Conservation (phyloP, 106 monocot genomes). For the Iris macrosiphon region DNA sequence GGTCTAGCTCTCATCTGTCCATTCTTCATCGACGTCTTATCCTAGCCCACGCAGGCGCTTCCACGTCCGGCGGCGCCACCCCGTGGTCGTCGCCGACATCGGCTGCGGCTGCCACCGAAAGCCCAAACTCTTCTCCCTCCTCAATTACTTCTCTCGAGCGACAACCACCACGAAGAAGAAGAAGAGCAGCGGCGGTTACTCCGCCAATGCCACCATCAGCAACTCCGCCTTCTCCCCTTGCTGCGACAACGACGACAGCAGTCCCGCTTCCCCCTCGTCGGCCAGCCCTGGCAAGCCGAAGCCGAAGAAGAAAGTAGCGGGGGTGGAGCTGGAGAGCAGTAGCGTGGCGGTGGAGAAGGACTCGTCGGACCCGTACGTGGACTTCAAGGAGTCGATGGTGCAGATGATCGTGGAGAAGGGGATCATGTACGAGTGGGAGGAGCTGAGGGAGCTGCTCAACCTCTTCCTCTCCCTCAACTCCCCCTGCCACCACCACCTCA, state of each 20-base stretch:
- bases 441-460: slow-evolving; percentile 42
- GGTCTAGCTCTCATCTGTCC: too few relatives aligned
- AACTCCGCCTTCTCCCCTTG: slow-evolving; percentile 7
- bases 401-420: slow-evolving; percentile 70
- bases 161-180: slow-evolving; percentile 3
- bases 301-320: slow-evolving; percentile 7
- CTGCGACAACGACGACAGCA: slow-evolving; percentile 9
- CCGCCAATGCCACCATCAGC: slow-evolving; percentile 19
- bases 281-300: neutral
- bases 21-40: too few relatives aligned
- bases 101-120: slow-evolving; percentile 61
- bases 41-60: slow-evolving; percentile 23
- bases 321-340: neutral
- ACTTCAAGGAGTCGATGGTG: slow-evolving; percentile 57
- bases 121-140: slow-evolving; percentile 35
- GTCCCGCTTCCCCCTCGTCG: slow-evolving; percentile 9
- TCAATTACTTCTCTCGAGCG: slow-evolving; percentile 19
- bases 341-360: slow-evolving; percentile 64
- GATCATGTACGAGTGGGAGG: slow-evolving; percentile 59
- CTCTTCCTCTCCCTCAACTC: slow-evolving; percentile 59
- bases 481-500: slow-evolving; percentile 58
- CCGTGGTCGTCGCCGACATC: slow-evolving; percentile 44
- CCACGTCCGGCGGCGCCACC: slow-evolving; percentile 24
- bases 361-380: slow-evolving; percentile 44
- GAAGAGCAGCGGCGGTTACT: neutral